Conservation (phyloP, 2,329 filamentous ascomycete species). For the Xylaria sp. region DNA sequence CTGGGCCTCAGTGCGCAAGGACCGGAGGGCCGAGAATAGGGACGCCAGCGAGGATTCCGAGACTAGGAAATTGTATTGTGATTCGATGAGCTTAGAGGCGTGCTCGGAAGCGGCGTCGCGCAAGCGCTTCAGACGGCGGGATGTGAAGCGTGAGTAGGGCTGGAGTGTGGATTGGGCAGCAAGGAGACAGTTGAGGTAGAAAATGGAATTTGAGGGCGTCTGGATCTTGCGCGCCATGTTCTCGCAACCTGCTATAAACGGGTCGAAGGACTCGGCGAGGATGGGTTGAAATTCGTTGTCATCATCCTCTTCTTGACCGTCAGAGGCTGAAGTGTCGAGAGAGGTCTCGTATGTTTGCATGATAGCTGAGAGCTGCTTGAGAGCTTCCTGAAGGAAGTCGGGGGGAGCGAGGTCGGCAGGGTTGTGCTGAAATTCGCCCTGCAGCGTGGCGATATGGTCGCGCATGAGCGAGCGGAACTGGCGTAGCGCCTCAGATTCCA, state of each 20-base stretch:
- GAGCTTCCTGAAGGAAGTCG: slow-evolving; percentile 77
- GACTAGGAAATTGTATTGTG: slow-evolving; percentile 76
- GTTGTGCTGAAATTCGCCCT: slow-evolving; percentile 71
- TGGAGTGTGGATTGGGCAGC: slow-evolving; percentile 62
- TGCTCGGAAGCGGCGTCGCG: slow-evolving; percentile 61
- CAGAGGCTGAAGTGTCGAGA: slow-evolving; percentile 54
- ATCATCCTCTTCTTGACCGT: slow-evolving; percentile 48
- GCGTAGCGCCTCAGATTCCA: slow-evolving; percentile 78
- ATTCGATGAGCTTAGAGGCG: slow-evolving; percentile 63
- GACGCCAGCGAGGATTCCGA: slow-evolving; percentile 73
- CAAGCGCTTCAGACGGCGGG: slow-evolving; percentile 59
- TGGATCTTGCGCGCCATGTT: slow-evolving; percentile 68
- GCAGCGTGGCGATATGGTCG: slow-evolving; percentile 77
- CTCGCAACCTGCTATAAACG: slow-evolving; percentile 79
- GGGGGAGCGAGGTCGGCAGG: slow-evolving; percentile 79
- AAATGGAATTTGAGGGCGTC: slow-evolving; percentile 65
- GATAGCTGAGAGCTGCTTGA: slow-evolving; percentile 77
- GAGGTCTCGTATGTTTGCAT: slow-evolving; percentile 90
- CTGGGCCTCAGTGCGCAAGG: slow-evolving; percentile 41
- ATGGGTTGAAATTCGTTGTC: slow-evolving; percentile 77
- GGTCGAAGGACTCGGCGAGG: slow-evolving; percentile 80
- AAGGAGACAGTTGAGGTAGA: slow-evolving; percentile 74
- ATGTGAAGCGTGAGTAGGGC: slow-evolving; percentile 66
- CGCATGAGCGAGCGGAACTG: slow-evolving; percentile 84
- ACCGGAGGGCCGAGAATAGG: slow-evolving; percentile 64